A percentile compares a stretch with the other conserved stretches of the same genome.
phyloP scores from a whole-genome alignment of 139 green algal species.

The Tetradesmus obliquus region DNA sequence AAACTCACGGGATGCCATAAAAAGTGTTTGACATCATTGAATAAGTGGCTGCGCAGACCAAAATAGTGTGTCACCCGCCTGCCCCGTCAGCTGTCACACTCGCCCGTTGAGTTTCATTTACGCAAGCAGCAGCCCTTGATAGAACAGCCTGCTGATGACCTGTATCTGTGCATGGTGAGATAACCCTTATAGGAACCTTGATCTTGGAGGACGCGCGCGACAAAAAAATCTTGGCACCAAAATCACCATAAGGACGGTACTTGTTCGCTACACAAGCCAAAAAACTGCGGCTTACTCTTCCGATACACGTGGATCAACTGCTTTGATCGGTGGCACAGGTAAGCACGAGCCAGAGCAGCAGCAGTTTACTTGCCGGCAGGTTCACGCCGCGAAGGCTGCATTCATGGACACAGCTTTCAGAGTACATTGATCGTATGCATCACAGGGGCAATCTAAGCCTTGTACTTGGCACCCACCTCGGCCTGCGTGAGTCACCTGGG shows the following conservation, averaged over 20 bases:
- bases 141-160: too few species aligned
- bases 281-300: background rate
- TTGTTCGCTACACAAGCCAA: background rate
- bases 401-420: background rate
- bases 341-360: background rate
- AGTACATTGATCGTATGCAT: background rate
- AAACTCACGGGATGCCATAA: too few species aligned
- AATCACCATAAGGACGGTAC: background rate
- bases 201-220: too few species aligned
- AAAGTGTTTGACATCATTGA: too few species aligned
- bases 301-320: background rate
- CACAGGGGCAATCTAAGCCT: background rate
- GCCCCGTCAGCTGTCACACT: background rate
- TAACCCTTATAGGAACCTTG: too few species aligned
- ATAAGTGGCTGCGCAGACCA: too few species aligned
- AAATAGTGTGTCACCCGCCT: background rate
- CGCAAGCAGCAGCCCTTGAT: too few species aligned
- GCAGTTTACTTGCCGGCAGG: background rate
- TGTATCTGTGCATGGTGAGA: too few species aligned
- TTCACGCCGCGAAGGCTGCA: background rate
- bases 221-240: background rate
- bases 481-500: background rate
- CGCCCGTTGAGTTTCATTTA: background rate
- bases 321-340: too few species aligned
- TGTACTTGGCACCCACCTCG: background rate